Evolutionary conservation across 129 eudicot species (phyloP).

Genomic region (Arctium minus): DNA sequence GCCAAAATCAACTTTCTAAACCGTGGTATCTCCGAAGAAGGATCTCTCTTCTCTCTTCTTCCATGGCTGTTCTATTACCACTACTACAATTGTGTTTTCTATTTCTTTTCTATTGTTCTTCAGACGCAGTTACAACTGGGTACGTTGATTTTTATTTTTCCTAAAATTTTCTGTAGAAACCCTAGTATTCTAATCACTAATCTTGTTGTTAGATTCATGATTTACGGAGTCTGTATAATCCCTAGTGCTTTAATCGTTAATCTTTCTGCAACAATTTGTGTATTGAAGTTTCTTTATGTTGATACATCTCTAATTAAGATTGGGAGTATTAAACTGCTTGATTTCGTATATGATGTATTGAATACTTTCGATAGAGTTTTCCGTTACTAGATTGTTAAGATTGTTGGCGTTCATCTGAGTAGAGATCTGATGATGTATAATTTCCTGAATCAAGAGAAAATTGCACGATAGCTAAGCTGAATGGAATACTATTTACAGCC

Average conservation of each 20-base stretch:
- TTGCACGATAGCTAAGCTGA: neutral
- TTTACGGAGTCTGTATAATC: neutral
- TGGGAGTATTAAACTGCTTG: neutral
- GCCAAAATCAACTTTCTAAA: neutral
- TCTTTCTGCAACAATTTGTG: neutral
- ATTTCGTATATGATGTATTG: neutral
- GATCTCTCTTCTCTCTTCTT: slow-evolving; percentile 15
- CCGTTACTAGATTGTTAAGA: neutral
- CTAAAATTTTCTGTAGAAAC: neutral
- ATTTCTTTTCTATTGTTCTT: slow-evolving; percentile 17
- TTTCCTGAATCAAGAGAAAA: neutral
- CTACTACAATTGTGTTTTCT: neutral
- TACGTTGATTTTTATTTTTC: slow-evolving; percentile 10
- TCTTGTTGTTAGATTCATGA: neutral
- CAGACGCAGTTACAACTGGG: slow-evolving; percentile 22
- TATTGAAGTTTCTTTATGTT: neutral
- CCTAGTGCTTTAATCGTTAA: neutral
- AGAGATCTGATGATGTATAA: slow-evolving; percentile 17
- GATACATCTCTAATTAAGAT: slow-evolving; percentile 1
- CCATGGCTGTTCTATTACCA: slow-evolving; percentile 29
- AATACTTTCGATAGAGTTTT: neutral
- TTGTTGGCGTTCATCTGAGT: neutral
- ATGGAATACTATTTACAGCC: neutral
- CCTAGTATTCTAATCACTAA: neutral
- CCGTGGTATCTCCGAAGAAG: slow-evolving; percentile 13